phyloP scores from a whole-genome alignment of 2,329 filamentous ascomycete genomes.

The Sporothrix schenckii region DNA sequence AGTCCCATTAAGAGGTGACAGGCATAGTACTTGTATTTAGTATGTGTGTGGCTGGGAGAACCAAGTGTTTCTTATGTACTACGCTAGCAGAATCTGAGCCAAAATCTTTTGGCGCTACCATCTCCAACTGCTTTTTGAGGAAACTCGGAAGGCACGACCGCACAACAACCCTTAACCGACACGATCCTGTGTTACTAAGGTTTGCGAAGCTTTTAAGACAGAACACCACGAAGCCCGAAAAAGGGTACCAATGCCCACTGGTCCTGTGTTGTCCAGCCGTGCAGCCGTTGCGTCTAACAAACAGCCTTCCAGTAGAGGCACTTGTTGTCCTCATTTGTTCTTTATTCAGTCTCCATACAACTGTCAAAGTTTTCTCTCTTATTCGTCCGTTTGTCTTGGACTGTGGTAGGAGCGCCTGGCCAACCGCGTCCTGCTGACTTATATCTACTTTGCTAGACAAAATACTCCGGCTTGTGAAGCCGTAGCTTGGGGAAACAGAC shows the following conservation, averaged over 20 bases:
- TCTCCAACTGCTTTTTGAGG: slow-evolving; percentile 24
- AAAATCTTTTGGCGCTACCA: slow-evolving; percentile 28
- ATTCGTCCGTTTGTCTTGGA: not conserved
- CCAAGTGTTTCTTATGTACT: slow-evolving; percentile 12
- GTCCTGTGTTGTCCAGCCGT: not conserved
- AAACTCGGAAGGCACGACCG: slow-evolving; percentile 31
- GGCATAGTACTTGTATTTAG: not conserved
- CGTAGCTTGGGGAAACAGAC: not conserved
- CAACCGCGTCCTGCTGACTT: not conserved
- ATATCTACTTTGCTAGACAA: not conserved
- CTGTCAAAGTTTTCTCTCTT: not conserved
- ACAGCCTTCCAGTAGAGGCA: not conserved
- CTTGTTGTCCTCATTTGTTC: not conserved
- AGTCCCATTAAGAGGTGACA: slow-evolving; percentile 9
- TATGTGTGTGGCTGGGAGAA: not conserved
- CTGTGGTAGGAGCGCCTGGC: not conserved
- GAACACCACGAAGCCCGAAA: not conserved
- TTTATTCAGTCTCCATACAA: not conserved
- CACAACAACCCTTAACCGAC: slow-evolving; percentile 25
- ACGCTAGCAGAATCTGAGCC: slow-evolving; percentile 11
- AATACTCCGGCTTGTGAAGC: no score
- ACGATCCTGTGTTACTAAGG: slow-evolving; percentile 32
- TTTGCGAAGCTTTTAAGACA: slow-evolving; percentile 20
- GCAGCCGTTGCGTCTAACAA: not conserved
- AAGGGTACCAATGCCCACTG: not conserved